Evolutionary conservation across 176 grass and related monocot species (phyloP), one percentile per base, ranked within the genome.

Genomic region (Leersia perrieri): DNA sequence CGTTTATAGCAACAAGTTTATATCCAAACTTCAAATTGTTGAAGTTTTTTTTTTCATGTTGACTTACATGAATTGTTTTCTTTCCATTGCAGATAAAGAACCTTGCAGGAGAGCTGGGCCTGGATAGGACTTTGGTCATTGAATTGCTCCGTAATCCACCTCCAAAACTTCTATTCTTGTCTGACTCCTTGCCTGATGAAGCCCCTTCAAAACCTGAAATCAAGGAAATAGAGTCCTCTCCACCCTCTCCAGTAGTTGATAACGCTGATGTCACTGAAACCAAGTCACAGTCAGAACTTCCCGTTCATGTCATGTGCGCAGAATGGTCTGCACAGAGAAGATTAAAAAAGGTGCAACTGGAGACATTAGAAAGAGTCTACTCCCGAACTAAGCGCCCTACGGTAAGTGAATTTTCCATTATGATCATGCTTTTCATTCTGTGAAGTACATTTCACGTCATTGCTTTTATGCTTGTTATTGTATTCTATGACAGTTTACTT

Each of bases 101-200:
- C 84, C 96, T 99, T 84, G 84, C 92, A 45, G 90, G 77, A 44
- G 92, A 99, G 66, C 88, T 95, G 42, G 90, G 87, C 1, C 77
- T 99, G 42, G 96, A 99, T 63, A 93, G 93, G 85, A 79, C 78
- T 78, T 65, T 85, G 71, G 89, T 99, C 38, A 92, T 99, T 34
- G 87, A 95, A 87, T 81, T 91, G 57, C 90, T 99, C 65, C 89
- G 90, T 22, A 94, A 99, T 86, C 93, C 96, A 86, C 90, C 96
- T 69, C 96, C 96, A 42, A 84, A 89, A 76, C 90, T 99, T 87
- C 82, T 99, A 66, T 40, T 99, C 11, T 84, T 95, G 92, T 93
- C 96, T 88, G 90, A 90, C 76, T 91, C 90, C 77, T 90, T 99
- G 71, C 93, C 84, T 34, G 84, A 99, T 80, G 92, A 99, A 86